phyloP scores from a whole-genome alignment of 768 basidiomycete species.

The Crepidotus variabilis region DNA sequence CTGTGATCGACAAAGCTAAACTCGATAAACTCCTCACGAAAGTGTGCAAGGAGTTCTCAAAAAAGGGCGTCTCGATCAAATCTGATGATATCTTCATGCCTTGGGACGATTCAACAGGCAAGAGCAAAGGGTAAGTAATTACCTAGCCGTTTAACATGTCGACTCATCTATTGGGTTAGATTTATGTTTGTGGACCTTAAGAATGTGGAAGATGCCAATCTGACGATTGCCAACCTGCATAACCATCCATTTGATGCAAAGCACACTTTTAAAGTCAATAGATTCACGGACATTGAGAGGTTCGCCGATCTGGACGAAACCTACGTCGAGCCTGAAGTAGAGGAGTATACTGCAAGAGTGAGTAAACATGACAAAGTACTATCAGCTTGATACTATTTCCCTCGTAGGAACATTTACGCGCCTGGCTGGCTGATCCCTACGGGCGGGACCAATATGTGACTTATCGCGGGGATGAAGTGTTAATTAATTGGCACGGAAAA shows the following conservation, averaged over 20 bases:
- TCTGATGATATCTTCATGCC: slow-evolving; percentile 81
- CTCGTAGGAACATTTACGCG: slow-evolving; percentile 85
- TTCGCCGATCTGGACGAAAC: slow-evolving; percentile 75
- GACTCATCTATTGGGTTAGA: slow-evolving; percentile 33
- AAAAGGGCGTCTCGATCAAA: slow-evolving; percentile 75
- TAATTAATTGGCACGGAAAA: slow-evolving; percentile 90
- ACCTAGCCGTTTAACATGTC: not conserved
- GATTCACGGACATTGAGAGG: slow-evolving; percentile 86
- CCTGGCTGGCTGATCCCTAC: slow-evolving; percentile 90
- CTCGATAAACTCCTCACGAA: slow-evolving; percentile 77
- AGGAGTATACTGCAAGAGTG: slow-evolving; percentile 76
- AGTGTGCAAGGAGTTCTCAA: slow-evolving; percentile 79
- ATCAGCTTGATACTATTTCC: slow-evolving; percentile 3
- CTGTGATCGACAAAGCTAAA: slow-evolving; percentile 84
- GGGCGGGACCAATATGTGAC: slow-evolving; percentile 96
- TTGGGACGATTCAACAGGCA: slow-evolving; percentile 77
- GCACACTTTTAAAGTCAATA: slow-evolving; percentile 82
- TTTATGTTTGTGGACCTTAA: slow-evolving; percentile 82
- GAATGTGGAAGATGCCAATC: slow-evolving; percentile 63
- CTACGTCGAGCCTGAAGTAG: slow-evolving; percentile 69
- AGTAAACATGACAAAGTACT: slow-evolving; percentile 8
- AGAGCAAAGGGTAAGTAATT: slow-evolving; percentile 83
- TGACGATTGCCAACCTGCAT: slow-evolving; percentile 65
- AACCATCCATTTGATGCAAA: slow-evolving; percentile 83
- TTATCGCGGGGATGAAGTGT: slow-evolving; percentile 87